Percentiles rank a stretch among this genome's conserved stretches.
Evolutionary conservation across 1,284 basidiomycete genomes (phyloP).

Genomic region (Chondrostereum purpureum): DNA sequence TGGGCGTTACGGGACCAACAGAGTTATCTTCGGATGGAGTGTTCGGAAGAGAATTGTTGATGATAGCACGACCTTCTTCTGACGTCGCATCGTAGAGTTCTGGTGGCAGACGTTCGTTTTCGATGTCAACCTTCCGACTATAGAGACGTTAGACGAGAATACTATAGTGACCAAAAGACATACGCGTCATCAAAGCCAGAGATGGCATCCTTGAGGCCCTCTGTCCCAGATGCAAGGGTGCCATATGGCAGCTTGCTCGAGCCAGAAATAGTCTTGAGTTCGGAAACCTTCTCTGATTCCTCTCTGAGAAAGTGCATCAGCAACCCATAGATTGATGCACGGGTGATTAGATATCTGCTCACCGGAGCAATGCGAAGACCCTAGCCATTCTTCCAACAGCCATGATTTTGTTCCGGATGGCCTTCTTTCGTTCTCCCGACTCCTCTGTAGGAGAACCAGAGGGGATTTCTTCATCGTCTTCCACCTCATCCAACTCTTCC

Average conservation of each 20-base stretch:
- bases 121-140: slow-evolving; percentile 96
- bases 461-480: slow-evolving; percentile 45
- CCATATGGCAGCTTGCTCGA: slow-evolving; percentile 81
- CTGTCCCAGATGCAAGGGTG: slow-evolving; percentile 82
- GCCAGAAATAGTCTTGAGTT: slow-evolving; percentile 88
- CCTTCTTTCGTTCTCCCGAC: slow-evolving; percentile 68
- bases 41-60: slow-evolving; percentile 38
- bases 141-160: background rate
- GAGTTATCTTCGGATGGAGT: slow-evolving; percentile 46
- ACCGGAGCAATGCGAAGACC: slow-evolving; percentile 94
- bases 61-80: slow-evolving; percentile 61
- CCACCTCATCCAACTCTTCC: slow-evolving; percentile 88
- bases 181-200: slow-evolving; percentile 93
- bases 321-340: no score
- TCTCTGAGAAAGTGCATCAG: slow-evolving; percentile 58
- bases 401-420: slow-evolving; percentile 97
- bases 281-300: slow-evolving; percentile 96
- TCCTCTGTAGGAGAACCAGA: slow-evolving; percentile 42
- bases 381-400: slow-evolving; percentile 95
- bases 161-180: slow-evolving; percentile 27
- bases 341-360: slow-evolving; percentile 20
- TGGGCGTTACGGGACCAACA: slow-evolving; percentile 42
- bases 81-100: slow-evolving; percentile 88
- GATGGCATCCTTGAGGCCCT: slow-evolving; percentile 95
- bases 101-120: slow-evolving; percentile 95